A percentile compares a stretch with the other conserved stretches of the same genome.
phyloP scores from a whole-genome alignment of 352 stramenopile genomes.

The Discostella stelligera region DNA sequence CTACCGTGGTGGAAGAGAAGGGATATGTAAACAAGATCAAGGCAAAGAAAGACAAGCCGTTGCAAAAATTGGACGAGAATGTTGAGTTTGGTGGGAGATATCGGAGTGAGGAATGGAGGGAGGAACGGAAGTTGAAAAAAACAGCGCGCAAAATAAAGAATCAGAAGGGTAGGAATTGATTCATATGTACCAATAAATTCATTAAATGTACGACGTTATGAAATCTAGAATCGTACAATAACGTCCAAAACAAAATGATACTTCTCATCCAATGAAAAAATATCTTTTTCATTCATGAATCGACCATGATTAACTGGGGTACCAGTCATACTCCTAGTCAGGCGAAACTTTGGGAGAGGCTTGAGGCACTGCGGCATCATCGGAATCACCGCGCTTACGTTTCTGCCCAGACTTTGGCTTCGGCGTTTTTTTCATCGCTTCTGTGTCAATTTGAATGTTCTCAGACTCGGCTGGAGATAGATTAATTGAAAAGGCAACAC shows the following conservation, averaged over 20 bases:
- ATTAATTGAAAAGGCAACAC: neutral
- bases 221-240: neutral
- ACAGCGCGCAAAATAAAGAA: slow-evolving; percentile 29
- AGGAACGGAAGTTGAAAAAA: slow-evolving; percentile 40
- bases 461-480: slow-evolving; percentile 20
- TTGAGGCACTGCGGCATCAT: slow-evolving; percentile 4
- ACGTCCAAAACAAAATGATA: slow-evolving; percentile 3
- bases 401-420: slow-evolving; percentile 32
- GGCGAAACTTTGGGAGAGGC: slow-evolving; percentile 30
- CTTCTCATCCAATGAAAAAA: slow-evolving; percentile 25
- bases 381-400: slow-evolving; percentile 25
- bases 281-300: neutral
- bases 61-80: slow-evolving; percentile 35
- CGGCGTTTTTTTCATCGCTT: slow-evolving; percentile 23
- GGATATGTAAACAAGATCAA: slow-evolving; percentile 44
- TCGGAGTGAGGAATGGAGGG: slow-evolving; percentile 48
- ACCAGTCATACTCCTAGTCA: slow-evolving; percentile 2
- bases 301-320: neutral
- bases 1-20: slow-evolving; percentile 29
- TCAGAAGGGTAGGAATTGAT: slow-evolving; percentile 16
- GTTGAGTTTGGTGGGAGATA: slow-evolving; percentile 44
- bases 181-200: neutral
- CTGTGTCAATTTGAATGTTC: slow-evolving; percentile 29
- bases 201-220: neutral
- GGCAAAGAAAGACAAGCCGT: slow-evolving; percentile 45